Evolutionary conservation across 1,139 yeast genomes (phyloP), one percentile per base, ranked within the genome.

Genomic region (Sugiyamaella castrensis): DNA sequence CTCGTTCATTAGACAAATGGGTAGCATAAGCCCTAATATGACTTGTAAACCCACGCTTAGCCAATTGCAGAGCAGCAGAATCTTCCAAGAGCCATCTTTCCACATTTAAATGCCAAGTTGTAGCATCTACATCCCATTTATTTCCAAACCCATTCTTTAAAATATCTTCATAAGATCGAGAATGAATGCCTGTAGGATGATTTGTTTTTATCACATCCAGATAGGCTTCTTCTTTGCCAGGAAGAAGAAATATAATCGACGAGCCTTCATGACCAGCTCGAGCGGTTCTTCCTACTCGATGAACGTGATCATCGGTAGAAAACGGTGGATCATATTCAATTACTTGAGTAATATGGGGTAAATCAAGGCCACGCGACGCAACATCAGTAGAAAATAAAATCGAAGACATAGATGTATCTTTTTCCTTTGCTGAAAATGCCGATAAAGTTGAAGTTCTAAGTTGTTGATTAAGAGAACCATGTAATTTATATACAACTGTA

Each of bases 21-120:
- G 99, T 92, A n/a, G 98, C 88, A 64, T 92, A 92, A 0, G 98
- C 98, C 62, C 98, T 77, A 37, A 92, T 74, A 66, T 92, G 98
- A 53, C 96, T 84, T 8, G 86, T 81, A 63, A 87, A 92, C 1
- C 87, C 98, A 60, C 82, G 80, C 12, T 78, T 76, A 0, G 96
- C 95, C n/a, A 76, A 74, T 0, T 94, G 89, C 12, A 73, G 63
- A 48, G 82, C 84, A 10, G 77, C 77, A 0, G 71, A 67, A 1
- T 76, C 69, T 58, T 82, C 95, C 42, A 92, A 69, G 30, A 91
- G 72, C 85, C 95, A 85, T 63, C 97, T 74, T 71, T 92, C 99
- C 12, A 88, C 79, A 49, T 85, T 82, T 58, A 92, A 73, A 66
- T 92, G 99, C 94, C 95, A 91, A 1, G 96, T 88, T 0, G 99